Conservation (phyloP, 129 eudicot species). For the Deinandra increscens region DNA sequence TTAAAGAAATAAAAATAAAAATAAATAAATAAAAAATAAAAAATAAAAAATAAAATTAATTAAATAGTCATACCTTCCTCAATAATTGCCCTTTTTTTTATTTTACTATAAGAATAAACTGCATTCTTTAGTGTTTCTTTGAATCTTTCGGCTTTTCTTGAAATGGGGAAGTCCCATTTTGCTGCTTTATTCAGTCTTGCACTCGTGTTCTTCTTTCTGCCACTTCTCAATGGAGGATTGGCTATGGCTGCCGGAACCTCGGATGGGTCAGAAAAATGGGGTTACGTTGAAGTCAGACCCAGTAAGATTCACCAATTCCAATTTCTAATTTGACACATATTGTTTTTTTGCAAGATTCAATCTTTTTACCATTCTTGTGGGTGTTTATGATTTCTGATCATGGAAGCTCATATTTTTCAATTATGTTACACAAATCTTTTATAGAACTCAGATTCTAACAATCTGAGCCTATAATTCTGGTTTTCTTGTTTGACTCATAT, state of each 20-base stretch:
- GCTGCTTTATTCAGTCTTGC: constrained; percentile 8
- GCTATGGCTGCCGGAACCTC: constrained; percentile 36
- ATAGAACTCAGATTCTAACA: constrained; percentile 45
- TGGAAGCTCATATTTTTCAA: constrained; percentile 71
- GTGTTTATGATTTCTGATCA: not conserved
- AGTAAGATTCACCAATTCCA: constrained; percentile 39
- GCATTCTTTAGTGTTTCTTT: not conserved
- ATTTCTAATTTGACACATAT: not conserved
- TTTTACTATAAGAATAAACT: not conserved
- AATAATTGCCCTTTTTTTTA: constrained; percentile 17
- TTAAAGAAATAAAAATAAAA: no score
- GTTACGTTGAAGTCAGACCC: constrained; percentile 88
- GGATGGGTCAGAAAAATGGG: constrained; percentile 82
- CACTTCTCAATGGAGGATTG: constrained; percentile 39
- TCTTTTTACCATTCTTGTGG: not conserved
- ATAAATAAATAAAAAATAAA: no score
- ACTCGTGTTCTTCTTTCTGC: constrained; percentile 27
- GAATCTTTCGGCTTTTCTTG: constrained; percentile 12
- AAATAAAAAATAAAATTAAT: no score
- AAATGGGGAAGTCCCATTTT: constrained; percentile 48
- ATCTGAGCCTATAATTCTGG: constrained; percentile 64
- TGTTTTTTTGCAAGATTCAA: constrained; percentile 17
- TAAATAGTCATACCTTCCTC: constrained; percentile 8
- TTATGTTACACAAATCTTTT: constrained; percentile 63
- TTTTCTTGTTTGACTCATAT: constrained; percentile 42